These are phyloP conservation scores for Podosphaera aphanis DNA, from an alignment of 2,329 filamentous ascomycete genomes.

Conservation along the genomic window DNA sequence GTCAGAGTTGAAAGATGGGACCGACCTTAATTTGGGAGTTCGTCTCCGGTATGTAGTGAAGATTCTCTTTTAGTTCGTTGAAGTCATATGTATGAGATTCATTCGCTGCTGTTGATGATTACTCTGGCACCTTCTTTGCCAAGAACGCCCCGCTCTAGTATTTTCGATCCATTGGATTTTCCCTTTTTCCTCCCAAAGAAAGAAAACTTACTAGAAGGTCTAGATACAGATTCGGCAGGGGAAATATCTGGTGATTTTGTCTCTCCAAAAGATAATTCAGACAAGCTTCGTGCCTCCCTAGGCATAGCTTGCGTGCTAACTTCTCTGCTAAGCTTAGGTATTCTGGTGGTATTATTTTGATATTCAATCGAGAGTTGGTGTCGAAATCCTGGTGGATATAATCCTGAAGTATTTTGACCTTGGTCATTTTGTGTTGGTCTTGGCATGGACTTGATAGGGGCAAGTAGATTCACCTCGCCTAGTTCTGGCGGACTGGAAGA, in stretches of 20 bases:
- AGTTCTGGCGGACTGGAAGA: background rate
- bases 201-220: slow-evolving; percentile 65
- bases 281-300: slow-evolving; percentile 77
- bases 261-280: slow-evolving; percentile 66
- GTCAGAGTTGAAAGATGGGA: too few species aligned
- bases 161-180: slow-evolving; percentile 75
- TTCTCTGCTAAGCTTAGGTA: slow-evolving; percentile 23
- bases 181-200: slow-evolving; percentile 81
- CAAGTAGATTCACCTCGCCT: background rate
- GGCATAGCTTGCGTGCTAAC: slow-evolving; percentile 68
- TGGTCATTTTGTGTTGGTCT: slow-evolving; percentile 1
- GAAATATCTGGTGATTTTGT: slow-evolving; percentile 49
- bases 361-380: slow-evolving; percentile 14
- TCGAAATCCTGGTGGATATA: slow-evolving; percentile 9
- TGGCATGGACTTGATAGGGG: slow-evolving; percentile 1
- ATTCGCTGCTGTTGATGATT: slow-evolving; percentile 37
- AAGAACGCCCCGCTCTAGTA: slow-evolving; percentile 75
- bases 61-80: too few species aligned
- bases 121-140: slow-evolving; percentile 86
- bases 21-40: too few species aligned
- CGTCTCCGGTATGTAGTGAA: too few species aligned
- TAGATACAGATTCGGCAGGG: slow-evolving; percentile 25
- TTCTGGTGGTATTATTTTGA: slow-evolving; percentile 7
- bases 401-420: background rate
- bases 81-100: background rate